Conservation (phyloP, 345 rosid genomes). For the Reutealis trisperma region DNA sequence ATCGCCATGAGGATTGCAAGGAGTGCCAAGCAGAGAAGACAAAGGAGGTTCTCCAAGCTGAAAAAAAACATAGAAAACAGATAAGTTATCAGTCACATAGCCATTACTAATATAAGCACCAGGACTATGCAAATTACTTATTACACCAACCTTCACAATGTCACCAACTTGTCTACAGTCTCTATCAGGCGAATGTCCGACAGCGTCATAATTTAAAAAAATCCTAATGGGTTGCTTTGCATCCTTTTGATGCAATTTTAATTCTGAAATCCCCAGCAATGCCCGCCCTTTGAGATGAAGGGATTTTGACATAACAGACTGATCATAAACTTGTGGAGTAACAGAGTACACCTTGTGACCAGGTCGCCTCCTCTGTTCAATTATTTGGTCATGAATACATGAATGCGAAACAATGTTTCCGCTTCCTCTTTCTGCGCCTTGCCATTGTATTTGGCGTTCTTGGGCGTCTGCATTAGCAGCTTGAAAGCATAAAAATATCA, state of each 20-base stretch:
- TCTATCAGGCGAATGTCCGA: constrained; percentile 88
- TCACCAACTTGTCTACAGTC: constrained; percentile 86
- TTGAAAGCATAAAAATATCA: constrained; percentile 52
- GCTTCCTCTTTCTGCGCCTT: constrained; percentile 43
- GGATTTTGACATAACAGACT: constrained; percentile 39
- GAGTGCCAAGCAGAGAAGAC: constrained; percentile 47
- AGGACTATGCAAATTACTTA: constrained; percentile 14
- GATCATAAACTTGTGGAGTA: constrained; percentile 85
- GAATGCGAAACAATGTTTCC: constrained; percentile 67
- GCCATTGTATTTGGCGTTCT: constrained; percentile 39
- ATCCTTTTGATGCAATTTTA: constrained; percentile 37
- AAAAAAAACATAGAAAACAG: constrained; percentile 17
- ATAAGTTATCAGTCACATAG: constrained; percentile 16
- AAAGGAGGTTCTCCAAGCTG: constrained; percentile 93
- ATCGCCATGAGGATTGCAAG: constrained; percentile 71
- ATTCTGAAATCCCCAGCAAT: constrained; percentile 57
- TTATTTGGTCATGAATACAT: constrained; percentile 91
- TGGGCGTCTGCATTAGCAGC: constrained; percentile 41
- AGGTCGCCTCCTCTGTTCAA: constrained; percentile 82
- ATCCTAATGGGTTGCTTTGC: constrained; percentile 90
- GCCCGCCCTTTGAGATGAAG: constrained; percentile 67
- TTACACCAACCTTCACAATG: constrained; percentile 74
- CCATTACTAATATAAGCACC: neutral
- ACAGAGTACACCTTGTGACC: constrained; percentile 80
- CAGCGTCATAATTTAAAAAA: constrained; percentile 95